A percentile compares a stretch with the other conserved stretches of the same genome.
Evolutionary conservation across 1,284 basidiomycete genomes (phyloP).

Genomic region (Irpex lacteus): DNA sequence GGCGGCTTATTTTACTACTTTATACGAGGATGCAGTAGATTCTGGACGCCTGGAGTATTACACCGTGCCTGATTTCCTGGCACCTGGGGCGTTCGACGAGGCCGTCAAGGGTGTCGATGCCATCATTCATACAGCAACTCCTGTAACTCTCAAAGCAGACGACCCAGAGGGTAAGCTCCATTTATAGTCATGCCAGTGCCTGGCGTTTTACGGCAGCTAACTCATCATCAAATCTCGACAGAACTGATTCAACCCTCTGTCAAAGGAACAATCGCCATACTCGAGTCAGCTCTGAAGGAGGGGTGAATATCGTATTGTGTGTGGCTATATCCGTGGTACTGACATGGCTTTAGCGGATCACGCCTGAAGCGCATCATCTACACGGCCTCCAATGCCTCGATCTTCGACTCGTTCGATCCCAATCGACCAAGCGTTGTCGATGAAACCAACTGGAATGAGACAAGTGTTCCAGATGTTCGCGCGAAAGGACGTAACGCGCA

Average conservation of each 20-base stretch:
- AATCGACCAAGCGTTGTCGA: neutral
- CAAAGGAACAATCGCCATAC: slow-evolving; percentile 60
- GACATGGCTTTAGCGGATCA: slow-evolving; percentile 25
- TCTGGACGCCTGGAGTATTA: neutral
- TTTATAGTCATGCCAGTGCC: slow-evolving; percentile 25
- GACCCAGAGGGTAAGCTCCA: slow-evolving; percentile 28
- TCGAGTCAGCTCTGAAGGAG: neutral
- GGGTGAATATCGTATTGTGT: neutral
- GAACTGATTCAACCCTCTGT: slow-evolving; percentile 31
- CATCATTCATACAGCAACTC: slow-evolving; percentile 43
- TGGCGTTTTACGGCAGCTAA: slow-evolving; percentile 16
- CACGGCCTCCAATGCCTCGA: slow-evolving; percentile 14
- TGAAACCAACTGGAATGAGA: slow-evolving; percentile 66
- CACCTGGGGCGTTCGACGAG: slow-evolving; percentile 24
- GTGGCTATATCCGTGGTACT: slow-evolving; percentile 49
- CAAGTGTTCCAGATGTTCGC: slow-evolving; percentile 45
- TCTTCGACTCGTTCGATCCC: neutral
- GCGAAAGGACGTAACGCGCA: slow-evolving; percentile 48
- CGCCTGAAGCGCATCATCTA: slow-evolving; percentile 21
- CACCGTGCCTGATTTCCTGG: neutral
- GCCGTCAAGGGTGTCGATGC: slow-evolving; percentile 39
- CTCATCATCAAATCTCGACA: neutral
- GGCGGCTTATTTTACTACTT: neutral
- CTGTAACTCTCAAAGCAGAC: slow-evolving; percentile 34
- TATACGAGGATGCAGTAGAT: neutral